A percentile compares a stretch with the other conserved stretches of the same genome.
phyloP scores from a whole-genome alignment of 2,329 filamentous ascomycete species.

The Clonostachys rosea region DNA sequence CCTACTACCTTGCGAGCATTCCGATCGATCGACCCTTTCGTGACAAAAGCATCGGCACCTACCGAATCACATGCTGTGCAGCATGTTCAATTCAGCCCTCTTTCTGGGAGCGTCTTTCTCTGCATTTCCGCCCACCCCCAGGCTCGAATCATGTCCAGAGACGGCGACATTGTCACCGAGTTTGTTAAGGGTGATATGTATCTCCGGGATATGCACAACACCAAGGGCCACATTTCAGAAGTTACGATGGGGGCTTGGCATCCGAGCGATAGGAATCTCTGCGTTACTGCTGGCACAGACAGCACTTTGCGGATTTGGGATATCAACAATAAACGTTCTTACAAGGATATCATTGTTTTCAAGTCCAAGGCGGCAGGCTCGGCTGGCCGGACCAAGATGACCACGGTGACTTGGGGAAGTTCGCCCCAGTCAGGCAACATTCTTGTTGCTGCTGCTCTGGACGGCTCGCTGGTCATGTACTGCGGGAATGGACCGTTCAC shows the following conservation, averaged over 20 bases:
- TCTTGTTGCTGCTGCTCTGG: conserved; percentile 77
- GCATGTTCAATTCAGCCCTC: conserved; percentile 79
- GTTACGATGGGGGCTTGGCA: conserved; percentile 89
- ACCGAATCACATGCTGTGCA: conserved; percentile 87
- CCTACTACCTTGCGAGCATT: conserved; percentile 92
- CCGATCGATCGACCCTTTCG: conserved; percentile 83
- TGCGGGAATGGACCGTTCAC: conserved; percentile 81
- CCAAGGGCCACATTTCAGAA: conserved; percentile 93
- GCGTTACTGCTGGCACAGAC: conserved; percentile 88
- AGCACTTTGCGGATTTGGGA: conserved; percentile 98
- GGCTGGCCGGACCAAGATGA: conserved; percentile 90
- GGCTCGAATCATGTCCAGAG: conserved; percentile 81
- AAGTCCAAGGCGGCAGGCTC: conserved; percentile 87
- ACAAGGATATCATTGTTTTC: conserved; percentile 93
- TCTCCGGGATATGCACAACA: conserved; percentile 92
- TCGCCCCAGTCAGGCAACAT: conserved; percentile 74
- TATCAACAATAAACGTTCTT: conserved; percentile 81
- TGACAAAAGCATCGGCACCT: conserved; percentile 65
- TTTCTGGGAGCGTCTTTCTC: conserved; percentile 74
- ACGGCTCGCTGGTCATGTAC: conserved; percentile 91
- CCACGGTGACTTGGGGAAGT: conserved; percentile 81
- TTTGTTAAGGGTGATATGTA: conserved; percentile 99
- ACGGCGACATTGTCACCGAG: conserved; percentile 80
- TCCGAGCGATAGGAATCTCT: conserved; percentile 77
- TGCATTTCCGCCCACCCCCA: conserved; percentile 87